Percentiles rank a stretch among this genome's conserved stretches.
Evolutionary conservation across 208 protist genomes (phyloP).

Genomic region (Crithidia sp.): DNA sequence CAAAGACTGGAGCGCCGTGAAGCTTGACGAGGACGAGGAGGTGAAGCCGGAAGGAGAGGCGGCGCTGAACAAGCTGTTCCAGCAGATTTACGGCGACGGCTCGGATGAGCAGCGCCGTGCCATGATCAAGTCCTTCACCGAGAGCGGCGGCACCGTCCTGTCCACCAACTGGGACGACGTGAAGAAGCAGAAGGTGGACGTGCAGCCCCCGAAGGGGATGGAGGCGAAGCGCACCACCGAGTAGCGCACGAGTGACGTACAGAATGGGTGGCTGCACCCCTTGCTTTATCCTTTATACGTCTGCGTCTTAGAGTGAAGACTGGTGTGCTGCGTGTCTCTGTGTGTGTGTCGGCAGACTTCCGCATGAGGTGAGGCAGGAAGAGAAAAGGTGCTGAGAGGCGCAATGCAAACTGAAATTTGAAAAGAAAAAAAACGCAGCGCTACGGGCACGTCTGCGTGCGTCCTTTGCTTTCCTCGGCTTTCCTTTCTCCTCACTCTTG

Average conservation of each 20-base stretch:
- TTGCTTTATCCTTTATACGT: too few species aligned
- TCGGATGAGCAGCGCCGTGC: conserved; percentile 89
- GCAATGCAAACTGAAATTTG: too few species aligned
- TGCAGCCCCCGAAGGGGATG: conserved; percentile 90
- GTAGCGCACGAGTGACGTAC: conserved; percentile 24
- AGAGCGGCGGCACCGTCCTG: conserved; percentile 95
- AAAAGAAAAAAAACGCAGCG: too few species aligned
- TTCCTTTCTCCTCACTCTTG: too few species aligned
- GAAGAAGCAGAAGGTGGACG: conserved; percentile 78
- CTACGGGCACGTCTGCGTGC: too few species aligned
- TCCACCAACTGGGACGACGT: conserved; percentile 97
- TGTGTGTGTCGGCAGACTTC: too few species aligned
- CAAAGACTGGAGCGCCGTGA: conserved; percentile 81
- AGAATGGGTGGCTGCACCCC: too few species aligned
- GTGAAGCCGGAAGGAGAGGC: conserved; percentile 90
- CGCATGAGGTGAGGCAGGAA: too few species aligned
- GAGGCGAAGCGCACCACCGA: conserved; percentile 66
- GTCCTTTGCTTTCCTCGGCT: too few species aligned
- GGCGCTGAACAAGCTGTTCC: conserved; percentile 92
- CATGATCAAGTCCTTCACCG: conserved; percentile 96
- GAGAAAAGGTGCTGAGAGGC: too few species aligned
- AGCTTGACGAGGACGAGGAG: conserved; percentile 84
- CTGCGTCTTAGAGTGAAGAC: too few species aligned
- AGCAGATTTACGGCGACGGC: conserved; percentile 94
- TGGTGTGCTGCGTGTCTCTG: too few species aligned